Base-by-base conservation (phyloP, 805 yeast species). In the Saccharomycopsis microspora region DNA sequence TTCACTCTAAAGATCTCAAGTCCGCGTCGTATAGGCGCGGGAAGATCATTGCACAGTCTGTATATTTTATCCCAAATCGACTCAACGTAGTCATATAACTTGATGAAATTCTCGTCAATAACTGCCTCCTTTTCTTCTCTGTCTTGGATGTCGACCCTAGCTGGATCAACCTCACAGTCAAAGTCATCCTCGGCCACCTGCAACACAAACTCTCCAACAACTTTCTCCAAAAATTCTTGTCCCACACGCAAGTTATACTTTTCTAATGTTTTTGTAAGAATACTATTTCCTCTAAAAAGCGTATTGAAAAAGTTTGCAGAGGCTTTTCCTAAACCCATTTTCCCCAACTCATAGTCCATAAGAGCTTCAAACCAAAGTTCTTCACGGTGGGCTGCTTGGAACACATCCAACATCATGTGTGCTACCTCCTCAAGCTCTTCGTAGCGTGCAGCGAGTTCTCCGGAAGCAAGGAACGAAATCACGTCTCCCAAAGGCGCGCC, bases 141-240 rank as follows among this genome's bases (percentile, higher is more conserved):
- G 10, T 62, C 5, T 63, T 60, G 10, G 58, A 49, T 71, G 7
- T 54, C 54, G 8, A 76, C 63, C 27, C 81, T 69, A 44, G 73
- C 65, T 1, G 96, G 95, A 61, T 93, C 97, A 41, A 89, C 74
- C 57, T 90, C 97, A 59, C 88, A 77, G 53, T 69, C 68, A n/a
- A 72, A 64, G 46, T 71, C 65, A 47, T 78, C 78, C 0, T 67
- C 58, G 1, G 73, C 64, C 3, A 77, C 64, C 3, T 85, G 65
- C 37, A 70, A 68, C 7, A 88, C 74, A 53, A 85, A 76, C n/a
- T 71, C 71, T 0, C 93, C 88, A 47, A 90, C 71, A 3, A 85
- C 77, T 54, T 74, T 74, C 49, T 82, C 83, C 34, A 93, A 60
- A 58, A 85, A 86, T 51, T 82, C 88, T 51, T 76, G 82, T 0